Evolutionary conservation across 495 filamentous ascomycete species (phyloP).

Genomic region (Letharia lupina): DNA sequence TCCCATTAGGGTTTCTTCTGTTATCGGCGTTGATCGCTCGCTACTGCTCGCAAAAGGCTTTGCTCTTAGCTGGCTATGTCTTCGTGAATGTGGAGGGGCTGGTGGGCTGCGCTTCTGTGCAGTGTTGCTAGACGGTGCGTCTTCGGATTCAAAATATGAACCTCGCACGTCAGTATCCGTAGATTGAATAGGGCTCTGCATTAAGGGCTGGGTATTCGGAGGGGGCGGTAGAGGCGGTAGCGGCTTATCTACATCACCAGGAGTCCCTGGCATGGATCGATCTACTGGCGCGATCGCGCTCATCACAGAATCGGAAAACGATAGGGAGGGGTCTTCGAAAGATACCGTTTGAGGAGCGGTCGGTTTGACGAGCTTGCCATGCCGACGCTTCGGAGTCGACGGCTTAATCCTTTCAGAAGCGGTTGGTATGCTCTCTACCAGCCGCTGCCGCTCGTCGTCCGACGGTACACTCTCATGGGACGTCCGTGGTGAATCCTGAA

Average conservation of each 20-base stretch:
- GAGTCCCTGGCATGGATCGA: slow-evolving; percentile 27
- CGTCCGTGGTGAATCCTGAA: slow-evolving; percentile 39
- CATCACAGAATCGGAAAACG: slow-evolving; percentile 23
- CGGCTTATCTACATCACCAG: slow-evolving; percentile 26
- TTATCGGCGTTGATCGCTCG: slow-evolving; percentile 24
- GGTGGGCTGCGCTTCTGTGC: slow-evolving; percentile 30
- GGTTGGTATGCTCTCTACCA: slow-evolving; percentile 24
- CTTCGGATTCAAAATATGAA: background rate
- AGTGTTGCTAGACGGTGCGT: background rate
- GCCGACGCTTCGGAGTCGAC: slow-evolving; percentile 54
- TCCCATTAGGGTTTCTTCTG: slow-evolving; percentile 14
- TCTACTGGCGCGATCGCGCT: slow-evolving; percentile 27
- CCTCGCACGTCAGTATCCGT: background rate
- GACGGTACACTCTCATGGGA: slow-evolving; percentile 36
- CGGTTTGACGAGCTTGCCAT: slow-evolving; percentile 57
- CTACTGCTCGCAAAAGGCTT: slow-evolving; percentile 33
- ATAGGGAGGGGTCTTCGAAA: slow-evolving; percentile 25
- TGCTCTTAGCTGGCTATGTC: slow-evolving; percentile 42
- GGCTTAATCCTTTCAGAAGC: slow-evolving; percentile 35
- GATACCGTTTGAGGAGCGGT: slow-evolving; percentile 27
- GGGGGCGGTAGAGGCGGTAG: slow-evolving; percentile 6
- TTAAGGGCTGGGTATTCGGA: background rate
- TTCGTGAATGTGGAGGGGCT: slow-evolving; percentile 41
- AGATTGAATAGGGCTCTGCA: background rate
- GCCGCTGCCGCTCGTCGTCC: slow-evolving; percentile 35